phyloP scores from a whole-genome alignment of 768 basidiomycete species.

The Tulasnella calospora region DNA sequence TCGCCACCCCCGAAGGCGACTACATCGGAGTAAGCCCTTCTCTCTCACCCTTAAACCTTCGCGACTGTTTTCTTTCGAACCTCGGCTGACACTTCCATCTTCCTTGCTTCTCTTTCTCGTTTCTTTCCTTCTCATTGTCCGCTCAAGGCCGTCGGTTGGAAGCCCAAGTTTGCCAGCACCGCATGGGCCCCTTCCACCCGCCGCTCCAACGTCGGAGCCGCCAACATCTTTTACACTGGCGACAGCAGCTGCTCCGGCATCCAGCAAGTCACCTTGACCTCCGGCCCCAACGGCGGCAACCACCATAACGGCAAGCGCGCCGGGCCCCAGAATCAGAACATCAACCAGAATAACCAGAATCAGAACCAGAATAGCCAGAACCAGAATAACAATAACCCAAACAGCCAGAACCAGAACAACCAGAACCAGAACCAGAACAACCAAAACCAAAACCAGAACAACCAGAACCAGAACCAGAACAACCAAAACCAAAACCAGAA shows the following conservation, averaged over 20 bases:
- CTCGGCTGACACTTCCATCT: background rate
- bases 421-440: background rate
- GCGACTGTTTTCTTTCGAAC: background rate
- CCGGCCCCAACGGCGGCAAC: background rate
- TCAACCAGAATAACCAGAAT: background rate
- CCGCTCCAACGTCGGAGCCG: background rate
- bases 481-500: background rate
- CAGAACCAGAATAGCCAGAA: background rate
- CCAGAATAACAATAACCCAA: background rate
- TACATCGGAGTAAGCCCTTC: slow-evolving; percentile 10
- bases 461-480: background rate
- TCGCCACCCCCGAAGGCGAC: background rate
- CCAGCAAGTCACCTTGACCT: background rate
- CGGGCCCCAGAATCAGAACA: background rate
- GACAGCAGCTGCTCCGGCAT: slow-evolving; percentile 9
- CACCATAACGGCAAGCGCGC: background rate
- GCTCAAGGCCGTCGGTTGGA: slow-evolving; percentile 6
- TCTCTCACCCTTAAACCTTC: background rate
- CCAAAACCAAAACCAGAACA: background rate
- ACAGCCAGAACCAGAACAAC: background rate
- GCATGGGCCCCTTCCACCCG: background rate
- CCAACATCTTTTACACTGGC: slow-evolving; percentile 13
- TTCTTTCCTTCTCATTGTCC: background rate
- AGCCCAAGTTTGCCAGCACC: slow-evolving; percentile 13
- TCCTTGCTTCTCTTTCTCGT: background rate